phyloP scores from a whole-genome alignment of 2,329 filamentous ascomycete genomes.

The Epichloe uncinata region DNA sequence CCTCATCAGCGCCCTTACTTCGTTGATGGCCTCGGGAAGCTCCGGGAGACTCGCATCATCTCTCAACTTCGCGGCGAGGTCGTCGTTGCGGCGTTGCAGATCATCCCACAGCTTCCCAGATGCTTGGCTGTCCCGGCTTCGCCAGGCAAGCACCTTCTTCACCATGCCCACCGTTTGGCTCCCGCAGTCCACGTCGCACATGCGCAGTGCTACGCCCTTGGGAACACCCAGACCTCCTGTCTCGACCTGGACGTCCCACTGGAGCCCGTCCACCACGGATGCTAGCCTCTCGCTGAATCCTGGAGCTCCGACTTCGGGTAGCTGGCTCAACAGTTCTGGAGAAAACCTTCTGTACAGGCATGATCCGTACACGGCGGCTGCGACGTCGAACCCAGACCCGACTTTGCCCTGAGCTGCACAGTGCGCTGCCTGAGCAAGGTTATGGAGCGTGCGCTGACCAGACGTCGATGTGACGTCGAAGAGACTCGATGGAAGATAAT shows the following conservation, averaged over 20 bases:
- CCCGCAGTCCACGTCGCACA: constrained; percentile 94
- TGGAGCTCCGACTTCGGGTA: constrained; percentile 53
- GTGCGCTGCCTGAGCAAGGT: constrained; percentile 85
- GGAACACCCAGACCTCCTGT: constrained; percentile 62
- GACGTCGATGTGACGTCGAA: constrained; percentile 44
- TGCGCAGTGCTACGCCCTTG: constrained; percentile 59
- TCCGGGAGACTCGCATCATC: constrained; percentile 30
- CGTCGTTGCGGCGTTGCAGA: constrained; percentile 62
- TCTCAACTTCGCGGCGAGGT: constrained; percentile 51
- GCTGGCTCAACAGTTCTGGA: constrained; percentile 52
- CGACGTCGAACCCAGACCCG: constrained; percentile 90
- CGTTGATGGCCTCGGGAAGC: constrained; percentile 33
- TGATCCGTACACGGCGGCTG: constrained; percentile 81
- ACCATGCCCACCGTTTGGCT: constrained; percentile 94
- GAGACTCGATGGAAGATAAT: constrained; percentile 48
- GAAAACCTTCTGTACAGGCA: constrained; percentile 91
- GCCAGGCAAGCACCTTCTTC: constrained; percentile 78
- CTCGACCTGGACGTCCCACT: constrained; percentile 70
- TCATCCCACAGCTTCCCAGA: constrained; percentile 60
- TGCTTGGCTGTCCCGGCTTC: constrained; percentile 46
- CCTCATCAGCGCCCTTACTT: constrained; percentile 50
- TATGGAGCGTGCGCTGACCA: constrained; percentile 59
- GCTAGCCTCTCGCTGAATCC: constrained; percentile 56
- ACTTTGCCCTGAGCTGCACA: constrained; percentile 96
- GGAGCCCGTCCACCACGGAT: constrained; percentile 48